Base-by-base conservation (phyloP, 1,284 basidiomycete species). In the Ganoderma multipileum region DNA sequence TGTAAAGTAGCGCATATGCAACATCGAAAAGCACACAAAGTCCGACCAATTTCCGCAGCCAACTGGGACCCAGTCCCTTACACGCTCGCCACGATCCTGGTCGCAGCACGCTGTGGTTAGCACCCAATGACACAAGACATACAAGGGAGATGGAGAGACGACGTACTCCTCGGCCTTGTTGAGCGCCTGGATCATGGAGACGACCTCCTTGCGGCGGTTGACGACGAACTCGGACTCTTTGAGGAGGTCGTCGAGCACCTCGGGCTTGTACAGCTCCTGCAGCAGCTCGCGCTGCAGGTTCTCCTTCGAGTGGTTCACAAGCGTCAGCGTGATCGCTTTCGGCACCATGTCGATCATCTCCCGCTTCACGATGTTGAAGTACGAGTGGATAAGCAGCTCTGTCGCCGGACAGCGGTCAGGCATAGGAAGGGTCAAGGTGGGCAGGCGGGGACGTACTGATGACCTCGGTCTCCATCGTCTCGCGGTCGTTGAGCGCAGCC, bases 331-430 rank as follows among this genome's bases (percentile, higher is more conserved):
- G 79, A 99, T 98, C 44, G 97, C 97, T 81, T 97, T 96, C 23
- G 98, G 98, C 11, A 99, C 95, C 96, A 99, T 99, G 82, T 99
- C 98, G 79, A 99, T 99, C 92, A 99, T 96, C 81, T 98, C 97
- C 65, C 97, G 93, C 87, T 99, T 99, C 71, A 98, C 95, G 73
- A 98, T 95, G 81, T 97, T 96, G 86, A 94, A 98, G 84, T 98
- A 98, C 5, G 95, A 97, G 78, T 92, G 88, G 73, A 97, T 97
- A 76, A 97, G 89, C 57, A 96, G 86, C 80, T 96, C 95, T 96
- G 76, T 23, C 12, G 65, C 42, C 65, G 61, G 11, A 14, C n/a
- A 50, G 47, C n/a, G 38, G 36, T 36, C 26, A 54, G 30, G 14
- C 58, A 44, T 52, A 42, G 59, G 38, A 14, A 44, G 44, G 12